These are phyloP conservation scores for Rhodotorula paludigena DNA, from an alignment of 768 basidiomycete genomes.

Conservation along the genomic window DNA sequence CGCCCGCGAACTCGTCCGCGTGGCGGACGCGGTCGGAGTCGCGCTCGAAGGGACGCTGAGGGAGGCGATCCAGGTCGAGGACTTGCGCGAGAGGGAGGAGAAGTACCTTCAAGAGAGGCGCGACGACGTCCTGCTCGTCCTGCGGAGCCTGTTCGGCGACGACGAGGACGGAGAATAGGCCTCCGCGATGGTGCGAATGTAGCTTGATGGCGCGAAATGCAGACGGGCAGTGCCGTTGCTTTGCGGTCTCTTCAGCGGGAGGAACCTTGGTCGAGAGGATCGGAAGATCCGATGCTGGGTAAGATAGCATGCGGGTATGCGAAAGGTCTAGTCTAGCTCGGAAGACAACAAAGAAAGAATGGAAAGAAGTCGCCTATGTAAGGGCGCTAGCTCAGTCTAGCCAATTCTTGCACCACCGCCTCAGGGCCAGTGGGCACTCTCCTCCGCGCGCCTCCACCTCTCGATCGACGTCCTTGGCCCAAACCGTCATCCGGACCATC, in stretches of 20 bases:
- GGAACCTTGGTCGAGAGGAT: no score
- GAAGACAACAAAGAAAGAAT: no score
- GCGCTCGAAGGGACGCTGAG: neutral
- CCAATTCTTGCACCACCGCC: conserved; percentile 31
- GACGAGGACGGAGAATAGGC: neutral
- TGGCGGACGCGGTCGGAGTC: neutral
- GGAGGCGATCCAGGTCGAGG: neutral
- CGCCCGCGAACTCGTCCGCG: neutral
- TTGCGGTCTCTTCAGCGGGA: no score
- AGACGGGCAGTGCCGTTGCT: no score
- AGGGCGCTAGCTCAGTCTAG: neutral
- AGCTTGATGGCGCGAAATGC: no score
- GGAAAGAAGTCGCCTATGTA: neutral
- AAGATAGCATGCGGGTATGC: no score
- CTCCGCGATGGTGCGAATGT: neutral
- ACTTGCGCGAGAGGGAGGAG: neutral
- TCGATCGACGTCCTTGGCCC: conserved; percentile 19
- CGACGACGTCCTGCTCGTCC: neutral
- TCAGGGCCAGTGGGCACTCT: conserved; percentile 16
- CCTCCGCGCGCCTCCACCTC: conserved; percentile 20
- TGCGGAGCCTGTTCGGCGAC: neutral
- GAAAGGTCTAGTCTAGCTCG: no score
- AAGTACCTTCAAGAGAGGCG: neutral
- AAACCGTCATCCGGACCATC: conserved; percentile 23
- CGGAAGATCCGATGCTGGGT: no score